phyloP scores from a whole-genome alignment of 306 rosid species.

The Quercus parvula region DNA sequence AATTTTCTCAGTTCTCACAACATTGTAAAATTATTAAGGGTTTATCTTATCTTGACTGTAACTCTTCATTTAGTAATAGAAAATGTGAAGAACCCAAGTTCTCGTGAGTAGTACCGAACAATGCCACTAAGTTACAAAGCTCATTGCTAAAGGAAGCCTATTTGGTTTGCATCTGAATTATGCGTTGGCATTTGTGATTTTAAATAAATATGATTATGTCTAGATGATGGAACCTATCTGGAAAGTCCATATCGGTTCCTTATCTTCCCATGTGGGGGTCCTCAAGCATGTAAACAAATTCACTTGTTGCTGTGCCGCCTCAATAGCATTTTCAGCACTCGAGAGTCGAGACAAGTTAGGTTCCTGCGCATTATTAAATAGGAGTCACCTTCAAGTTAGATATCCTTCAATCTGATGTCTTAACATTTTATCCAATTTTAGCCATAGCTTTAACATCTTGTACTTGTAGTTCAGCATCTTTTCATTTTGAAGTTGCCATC shows the following conservation, averaged over 20 bases:
- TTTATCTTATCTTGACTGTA: too few species aligned
- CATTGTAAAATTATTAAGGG: neutral
- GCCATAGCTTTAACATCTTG: neutral
- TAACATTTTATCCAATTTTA: neutral
- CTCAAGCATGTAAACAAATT: too few species aligned
- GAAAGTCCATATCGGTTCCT: too few species aligned
- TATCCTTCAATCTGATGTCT: neutral
- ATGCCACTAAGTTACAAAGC: too few species aligned
- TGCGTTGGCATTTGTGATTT: too few species aligned
- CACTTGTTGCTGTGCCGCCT: neutral
- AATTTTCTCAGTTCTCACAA: neutral
- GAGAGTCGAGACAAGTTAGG: neutral
- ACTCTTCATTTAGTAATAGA: neutral
- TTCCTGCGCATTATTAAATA: neutral
- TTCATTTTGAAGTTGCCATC: neutral
- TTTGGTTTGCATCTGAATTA: neutral
- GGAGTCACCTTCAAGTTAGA: neutral
- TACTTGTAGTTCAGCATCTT: too few species aligned
- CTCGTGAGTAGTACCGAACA: too few species aligned
- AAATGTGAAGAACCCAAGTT: neutral
- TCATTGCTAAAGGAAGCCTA: too few species aligned
- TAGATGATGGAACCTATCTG: too few species aligned
- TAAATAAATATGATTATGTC: too few species aligned
- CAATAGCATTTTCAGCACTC: neutral
- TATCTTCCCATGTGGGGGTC: too few species aligned